Base-by-base conservation (phyloP, 306 rosid species). In the Gillenia trifoliata region DNA sequence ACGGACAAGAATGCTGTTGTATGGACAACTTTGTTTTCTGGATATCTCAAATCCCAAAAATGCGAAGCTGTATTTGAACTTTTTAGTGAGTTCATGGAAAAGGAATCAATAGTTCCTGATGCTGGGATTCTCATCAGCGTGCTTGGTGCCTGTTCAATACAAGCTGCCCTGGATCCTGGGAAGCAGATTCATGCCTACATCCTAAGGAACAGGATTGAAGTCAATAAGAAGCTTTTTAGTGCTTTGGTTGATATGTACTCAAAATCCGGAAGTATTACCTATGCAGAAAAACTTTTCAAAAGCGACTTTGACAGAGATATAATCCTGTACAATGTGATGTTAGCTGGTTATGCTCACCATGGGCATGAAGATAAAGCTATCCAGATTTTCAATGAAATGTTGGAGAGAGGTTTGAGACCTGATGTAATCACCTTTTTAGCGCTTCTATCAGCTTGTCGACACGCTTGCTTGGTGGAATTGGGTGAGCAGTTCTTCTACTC, bases 161-260 rank as follows among this genome's bases (percentile, higher is more conserved):
- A 83, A 86, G 96, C 96, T 30, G 47, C 83, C 73, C 85, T 92
- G 74, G 79, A 75, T 77, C 74, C 84, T n/a, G 96, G 96, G 68
- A 92, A 86, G 84, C 90, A 92, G 83, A 74, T 86, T 80, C 97
- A 92, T 68, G 86, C 90, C 62, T 83, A 83, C 75, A 72, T 86
- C 31, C 76, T 88, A 67, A 87, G 90, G 85, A 70, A 69, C 55
- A 70, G 79, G 65, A 52, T 88, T 72, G 65, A 80, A 63, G 72
- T 84, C 78, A 80, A 83, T 68, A 76, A 85, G 71, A 92, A 89
- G 78, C 66, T 92, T 75, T 23, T 63, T 77, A 88, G 90, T 72
- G 83, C 96, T 56, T 75, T 92, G 72, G 84, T 86, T 72, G 96
- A 89, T 81, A 92, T 92, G 97, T 89, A 92, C 85, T 89, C 96